These are phyloP conservation scores for Solanum lycopersicoides DNA, from an alignment of 257 asterid species.

Conservation along the genomic window DNA sequence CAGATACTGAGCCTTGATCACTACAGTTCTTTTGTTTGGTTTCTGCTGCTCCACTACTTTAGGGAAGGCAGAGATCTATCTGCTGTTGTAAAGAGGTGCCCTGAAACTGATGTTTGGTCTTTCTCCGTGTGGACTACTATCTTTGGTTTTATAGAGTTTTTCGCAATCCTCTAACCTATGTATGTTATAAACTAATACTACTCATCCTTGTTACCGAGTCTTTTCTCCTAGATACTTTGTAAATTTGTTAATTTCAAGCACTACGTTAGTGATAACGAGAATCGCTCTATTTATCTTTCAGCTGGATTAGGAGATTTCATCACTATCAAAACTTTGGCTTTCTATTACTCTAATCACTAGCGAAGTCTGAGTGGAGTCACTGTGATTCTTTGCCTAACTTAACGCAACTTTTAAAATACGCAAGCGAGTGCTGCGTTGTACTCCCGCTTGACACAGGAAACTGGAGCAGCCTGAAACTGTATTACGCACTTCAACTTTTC, in stretches of 20 bases:
- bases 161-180: not conserved
- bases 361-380: not conserved
- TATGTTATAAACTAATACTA: not conserved
- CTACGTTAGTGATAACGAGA: not conserved
- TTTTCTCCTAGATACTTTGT: not conserved
- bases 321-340: not conserved
- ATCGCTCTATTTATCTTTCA: not conserved
- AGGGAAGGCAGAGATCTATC: not conserved
- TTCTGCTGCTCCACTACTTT: not conserved
- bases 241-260: not conserved
- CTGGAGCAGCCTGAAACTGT: not conserved
- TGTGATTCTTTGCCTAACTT: not conserved
- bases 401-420: not conserved
- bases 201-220: not conserved
- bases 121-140: not conserved
- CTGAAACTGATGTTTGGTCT: not conserved
- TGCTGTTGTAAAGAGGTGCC: conserved; percentile 28
- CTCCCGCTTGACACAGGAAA: not conserved
- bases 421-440: not conserved
- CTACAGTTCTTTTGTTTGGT: not conserved
- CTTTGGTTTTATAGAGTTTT: not conserved
- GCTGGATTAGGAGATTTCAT: not conserved
- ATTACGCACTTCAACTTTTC: not conserved
- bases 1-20: conserved; percentile 30
- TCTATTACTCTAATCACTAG: not conserved